These are phyloP conservation scores for Eucalyptus grandis DNA, from an alignment of 345 rosid genomes.

Conservation along the genomic window DNA sequence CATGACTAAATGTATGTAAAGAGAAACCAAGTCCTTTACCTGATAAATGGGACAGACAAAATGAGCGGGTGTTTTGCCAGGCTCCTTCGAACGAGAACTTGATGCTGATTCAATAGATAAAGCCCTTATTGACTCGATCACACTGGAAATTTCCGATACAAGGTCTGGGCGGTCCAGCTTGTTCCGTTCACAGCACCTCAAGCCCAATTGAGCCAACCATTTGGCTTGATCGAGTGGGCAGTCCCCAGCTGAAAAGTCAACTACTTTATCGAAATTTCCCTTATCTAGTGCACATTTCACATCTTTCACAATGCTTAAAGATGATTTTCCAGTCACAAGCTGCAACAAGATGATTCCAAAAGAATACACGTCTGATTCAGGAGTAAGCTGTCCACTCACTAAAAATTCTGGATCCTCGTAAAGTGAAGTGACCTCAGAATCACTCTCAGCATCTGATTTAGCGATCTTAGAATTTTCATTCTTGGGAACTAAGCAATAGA, in stretches of 20 bases:
- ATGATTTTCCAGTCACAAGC: conserved; percentile 64
- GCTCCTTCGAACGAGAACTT: conserved; percentile 22
- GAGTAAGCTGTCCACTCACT: conserved; percentile 30
- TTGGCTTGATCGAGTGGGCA: conserved; percentile 55
- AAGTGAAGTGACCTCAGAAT: background rate
- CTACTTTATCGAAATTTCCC: conserved; percentile 33
- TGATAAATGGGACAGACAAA: conserved; percentile 88
- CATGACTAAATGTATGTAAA: background rate
- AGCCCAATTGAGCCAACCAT: conserved; percentile 49
- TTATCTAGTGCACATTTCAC: conserved; percentile 57
- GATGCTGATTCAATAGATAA: conserved; percentile 14
- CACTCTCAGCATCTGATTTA: background rate
- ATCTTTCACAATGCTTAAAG: conserved; percentile 32
- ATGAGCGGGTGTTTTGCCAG: conserved; percentile 49
- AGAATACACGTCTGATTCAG: conserved; percentile 62
- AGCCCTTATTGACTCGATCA: conserved; percentile 41
- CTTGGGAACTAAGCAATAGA: conserved; percentile 32
- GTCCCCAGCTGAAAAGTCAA: conserved; percentile 69
- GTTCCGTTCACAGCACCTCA: conserved; percentile 54
- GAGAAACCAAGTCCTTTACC: conserved; percentile 18
- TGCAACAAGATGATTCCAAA: conserved; percentile 70
- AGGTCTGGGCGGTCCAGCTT: conserved; percentile 45
- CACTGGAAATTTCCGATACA: conserved; percentile 28
- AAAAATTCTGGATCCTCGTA: conserved; percentile 49
- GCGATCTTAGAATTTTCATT: conserved; percentile 1